phyloP scores from a whole-genome alignment of 768 basidiomycete genomes.

The Trametes punicea region DNA sequence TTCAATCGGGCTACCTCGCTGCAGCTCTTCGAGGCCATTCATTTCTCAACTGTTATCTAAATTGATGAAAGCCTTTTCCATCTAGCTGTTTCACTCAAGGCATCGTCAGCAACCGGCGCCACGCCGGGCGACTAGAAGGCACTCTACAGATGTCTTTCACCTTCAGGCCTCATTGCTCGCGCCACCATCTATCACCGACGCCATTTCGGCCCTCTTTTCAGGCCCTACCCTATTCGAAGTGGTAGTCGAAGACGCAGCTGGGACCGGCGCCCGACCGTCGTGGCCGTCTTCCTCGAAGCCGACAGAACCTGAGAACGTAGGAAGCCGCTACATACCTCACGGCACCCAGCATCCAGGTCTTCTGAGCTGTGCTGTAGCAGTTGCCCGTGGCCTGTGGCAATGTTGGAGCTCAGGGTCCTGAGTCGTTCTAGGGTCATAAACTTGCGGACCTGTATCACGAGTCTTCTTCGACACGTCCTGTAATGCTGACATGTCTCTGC shows the following conservation, averaged over 20 bases:
- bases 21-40: neutral
- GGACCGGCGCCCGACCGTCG: neutral
- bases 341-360: neutral
- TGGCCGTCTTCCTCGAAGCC: neutral
- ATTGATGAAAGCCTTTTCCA: neutral
- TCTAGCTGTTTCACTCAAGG: too few relatives aligned
- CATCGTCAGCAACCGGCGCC: neutral
- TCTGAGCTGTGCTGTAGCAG: too few relatives aligned
- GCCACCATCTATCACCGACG: neutral
- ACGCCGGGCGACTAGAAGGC: neutral
- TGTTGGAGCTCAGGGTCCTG: neutral
- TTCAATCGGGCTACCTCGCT: neutral
- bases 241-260: neutral
- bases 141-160: neutral
- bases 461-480: neutral
- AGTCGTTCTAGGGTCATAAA: neutral
- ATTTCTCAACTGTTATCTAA: neutral
- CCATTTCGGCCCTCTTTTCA: neutral
- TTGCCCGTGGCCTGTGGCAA: neutral
- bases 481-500: neutral
- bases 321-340: neutral
- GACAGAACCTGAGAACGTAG: neutral
- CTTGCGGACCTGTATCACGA: neutral
- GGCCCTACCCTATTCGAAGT: neutral
- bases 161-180: neutral